These are phyloP conservation scores for Daldinia sp. DNA, from an alignment of 2,329 filamentous ascomycete species.

Conservation along the genomic window DNA sequence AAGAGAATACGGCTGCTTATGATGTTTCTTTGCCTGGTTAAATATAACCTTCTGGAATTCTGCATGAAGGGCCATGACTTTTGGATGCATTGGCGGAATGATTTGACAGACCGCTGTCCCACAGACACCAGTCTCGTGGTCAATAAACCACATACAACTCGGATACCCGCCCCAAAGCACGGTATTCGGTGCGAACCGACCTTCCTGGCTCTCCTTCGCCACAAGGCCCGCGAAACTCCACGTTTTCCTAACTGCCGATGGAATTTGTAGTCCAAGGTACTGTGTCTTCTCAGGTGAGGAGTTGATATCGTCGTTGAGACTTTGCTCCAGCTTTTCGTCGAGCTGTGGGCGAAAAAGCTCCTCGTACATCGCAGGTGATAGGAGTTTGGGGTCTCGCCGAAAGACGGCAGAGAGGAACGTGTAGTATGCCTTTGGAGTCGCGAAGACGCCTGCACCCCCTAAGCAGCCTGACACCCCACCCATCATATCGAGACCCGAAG, in stretches of 20 bases:
- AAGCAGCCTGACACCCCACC: constrained; percentile 37
- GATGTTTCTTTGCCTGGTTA: neutral
- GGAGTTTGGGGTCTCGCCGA: constrained; percentile 38
- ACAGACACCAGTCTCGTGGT: constrained; percentile 38
- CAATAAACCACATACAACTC: constrained; percentile 42
- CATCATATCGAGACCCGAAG: constrained; percentile 30
- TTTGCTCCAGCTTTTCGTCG: constrained; percentile 36
- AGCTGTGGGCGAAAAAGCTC: constrained; percentile 44
- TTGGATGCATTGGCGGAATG: constrained; percentile 37
- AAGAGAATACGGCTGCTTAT: neutral
- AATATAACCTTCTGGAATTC: constrained; percentile 38
- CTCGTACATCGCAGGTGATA: constrained; percentile 33
- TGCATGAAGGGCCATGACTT: constrained; percentile 35
- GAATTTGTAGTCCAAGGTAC: constrained; percentile 35
- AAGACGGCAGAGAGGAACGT: constrained; percentile 40
- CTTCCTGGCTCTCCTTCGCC: constrained; percentile 37
- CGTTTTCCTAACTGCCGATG: constrained; percentile 34
- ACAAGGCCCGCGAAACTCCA: constrained; percentile 42
- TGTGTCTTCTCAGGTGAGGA: constrained; percentile 23
- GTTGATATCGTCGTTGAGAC: constrained; percentile 38
- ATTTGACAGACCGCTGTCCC: constrained; percentile 39
- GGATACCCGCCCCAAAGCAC: constrained; percentile 40
- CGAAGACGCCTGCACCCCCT: constrained; percentile 37
- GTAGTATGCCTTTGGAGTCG: constrained; percentile 37
- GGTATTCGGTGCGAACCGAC: constrained; percentile 32